Base-by-base conservation (phyloP, 2,329 filamentous ascomycete species). In the Arachnomyces sp. region DNA sequence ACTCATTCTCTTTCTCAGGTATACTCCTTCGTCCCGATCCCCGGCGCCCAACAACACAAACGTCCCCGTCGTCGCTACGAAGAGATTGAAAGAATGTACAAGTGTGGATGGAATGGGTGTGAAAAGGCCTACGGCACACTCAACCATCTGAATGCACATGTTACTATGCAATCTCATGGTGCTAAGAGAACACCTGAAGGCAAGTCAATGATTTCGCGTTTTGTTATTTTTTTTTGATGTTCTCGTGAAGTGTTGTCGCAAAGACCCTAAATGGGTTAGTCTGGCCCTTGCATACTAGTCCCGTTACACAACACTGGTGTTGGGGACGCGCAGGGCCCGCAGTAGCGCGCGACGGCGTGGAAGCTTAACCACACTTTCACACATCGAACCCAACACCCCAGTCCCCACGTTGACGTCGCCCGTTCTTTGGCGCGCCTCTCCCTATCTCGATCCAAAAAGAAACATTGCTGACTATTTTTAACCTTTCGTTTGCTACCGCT, bases 1-100 rank as follows among this genome's bases (percentile, higher is more conserved):
- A 48, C 53, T 50, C 73, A 76, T 52, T 70, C 63, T 52, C 58
- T 76, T 29, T 74, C 68, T n/a, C 75, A 95, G 76, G 90, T 98
- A 31, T 96, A 96, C 62, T 95, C 89, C 0, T 96, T 98, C 58
- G 92, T 96, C 25, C 90, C 92, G 0, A 96, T 96, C 55, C 92
- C 92, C 2, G 92, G 92, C 48, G 87, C 90, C 9, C 89, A 95
- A 60, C 92, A 98, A 61, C 90, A 96, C 64, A 98, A 98, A 71
- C 80, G 92, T 43, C 92, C 92, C 9, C 79, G 92, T 49, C 76
- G 92, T 55, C 79, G 92, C 39, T 98, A 95, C 56, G 92, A 98
- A 65, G 92, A 98, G 62, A 98, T 98, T 54, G 92, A 98, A 70
- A 82, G 92, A 59, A 96, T 98, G 92, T 96, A 98, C 73, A 96